These are phyloP conservation scores for Colletotrichum plurivorum DNA, from an alignment of 2,329 filamentous ascomycete genomes.

Conservation along the genomic window DNA sequence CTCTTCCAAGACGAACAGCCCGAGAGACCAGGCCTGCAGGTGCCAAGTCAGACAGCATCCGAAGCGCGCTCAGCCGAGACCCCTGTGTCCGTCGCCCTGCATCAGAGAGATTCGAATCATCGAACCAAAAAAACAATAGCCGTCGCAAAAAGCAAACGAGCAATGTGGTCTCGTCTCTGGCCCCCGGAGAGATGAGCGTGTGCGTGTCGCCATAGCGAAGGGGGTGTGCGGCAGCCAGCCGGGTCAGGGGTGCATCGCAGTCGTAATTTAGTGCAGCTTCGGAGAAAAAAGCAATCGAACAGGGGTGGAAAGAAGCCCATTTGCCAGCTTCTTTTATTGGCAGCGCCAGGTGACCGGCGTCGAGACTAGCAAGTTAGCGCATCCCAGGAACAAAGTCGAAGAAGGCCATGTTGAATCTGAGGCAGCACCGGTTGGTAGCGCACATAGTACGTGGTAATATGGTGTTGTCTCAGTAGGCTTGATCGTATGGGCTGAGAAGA, in stretches of 20 bases:
- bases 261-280: constrained; percentile 16
- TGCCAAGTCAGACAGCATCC: constrained; percentile 4
- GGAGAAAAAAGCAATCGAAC: constrained; percentile 32
- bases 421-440: constrained; percentile 13
- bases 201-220: constrained; percentile 12
- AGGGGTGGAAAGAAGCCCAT: constrained; percentile 37
- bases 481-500: neutral
- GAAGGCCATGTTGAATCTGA: constrained; percentile 21
- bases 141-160: constrained; percentile 15
- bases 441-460: no score
- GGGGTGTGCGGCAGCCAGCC: neutral
- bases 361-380: constrained; percentile 21
- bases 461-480: neutral
- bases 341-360: constrained; percentile 27
- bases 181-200: constrained; percentile 16
- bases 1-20: neutral
- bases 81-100: neutral
- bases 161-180: constrained; percentile 9
- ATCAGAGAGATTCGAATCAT: neutral
- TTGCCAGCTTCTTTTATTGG: constrained; percentile 37
- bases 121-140: constrained; percentile 1
- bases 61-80: neutral
- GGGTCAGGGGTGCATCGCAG: constrained; percentile 23
- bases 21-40: neutral
- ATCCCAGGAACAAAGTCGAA: constrained; percentile 30